Evolutionary conservation across 805 yeast species (phyloP).

Genomic region (Schwanniomyces yamadae): DNA sequence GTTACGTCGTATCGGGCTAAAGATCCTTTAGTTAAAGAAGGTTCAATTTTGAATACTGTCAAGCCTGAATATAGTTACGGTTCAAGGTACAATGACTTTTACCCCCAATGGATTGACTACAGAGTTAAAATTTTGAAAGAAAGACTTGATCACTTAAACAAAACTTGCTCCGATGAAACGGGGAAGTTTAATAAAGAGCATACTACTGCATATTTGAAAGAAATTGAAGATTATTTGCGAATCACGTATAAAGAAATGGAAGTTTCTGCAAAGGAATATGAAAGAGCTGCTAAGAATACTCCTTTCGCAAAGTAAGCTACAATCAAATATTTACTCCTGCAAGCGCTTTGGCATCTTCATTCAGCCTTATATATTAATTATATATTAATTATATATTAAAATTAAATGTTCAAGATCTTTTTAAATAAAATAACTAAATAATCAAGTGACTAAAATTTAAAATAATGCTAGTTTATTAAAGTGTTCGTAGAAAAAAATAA

Average conservation of each 20-base stretch:
- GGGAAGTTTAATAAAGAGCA: slow-evolving; percentile 26
- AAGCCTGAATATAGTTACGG: slow-evolving; percentile 41
- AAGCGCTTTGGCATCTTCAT: no score
- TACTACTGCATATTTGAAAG: slow-evolving; percentile 19
- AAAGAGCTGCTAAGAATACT: neutral
- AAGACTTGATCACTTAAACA: slow-evolving; percentile 22
- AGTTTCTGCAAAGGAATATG: slow-evolving; percentile 16
- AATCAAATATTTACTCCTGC: no score
- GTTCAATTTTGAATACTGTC: slow-evolving; percentile 34
- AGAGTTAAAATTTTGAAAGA: slow-evolving; percentile 25
- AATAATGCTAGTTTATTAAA: no score
- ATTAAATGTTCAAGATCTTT: no score
- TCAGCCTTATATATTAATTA: no score
- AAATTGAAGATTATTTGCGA: slow-evolving; percentile 20
- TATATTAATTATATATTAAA: no score
- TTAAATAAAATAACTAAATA: no score
- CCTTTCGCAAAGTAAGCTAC: no score
- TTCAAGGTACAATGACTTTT: slow-evolving; percentile 33
- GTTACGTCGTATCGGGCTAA: slow-evolving; percentile 41
- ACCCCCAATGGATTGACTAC: slow-evolving; percentile 37
- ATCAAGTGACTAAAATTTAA: no score
- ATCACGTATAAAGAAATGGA: slow-evolving; percentile 29
- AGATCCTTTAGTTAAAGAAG: slow-evolving; percentile 25
- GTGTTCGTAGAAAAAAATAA: no score
- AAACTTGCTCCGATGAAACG: slow-evolving; percentile 8